Evolutionary conservation across 1,139 yeast genomes (phyloP).

Genomic region (Scheffersomyces cryptocercus): DNA sequence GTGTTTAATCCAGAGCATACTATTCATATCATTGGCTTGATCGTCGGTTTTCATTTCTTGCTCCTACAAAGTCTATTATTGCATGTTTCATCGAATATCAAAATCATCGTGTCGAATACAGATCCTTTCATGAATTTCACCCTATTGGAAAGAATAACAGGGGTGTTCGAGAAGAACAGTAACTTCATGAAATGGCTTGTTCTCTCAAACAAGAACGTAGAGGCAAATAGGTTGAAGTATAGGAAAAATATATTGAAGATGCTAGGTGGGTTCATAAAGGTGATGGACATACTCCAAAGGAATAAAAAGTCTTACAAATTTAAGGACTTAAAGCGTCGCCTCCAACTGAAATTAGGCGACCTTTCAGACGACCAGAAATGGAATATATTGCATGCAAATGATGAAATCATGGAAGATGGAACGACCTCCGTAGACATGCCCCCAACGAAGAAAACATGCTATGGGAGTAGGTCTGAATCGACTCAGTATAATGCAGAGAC

Average conservation of each 20-base stretch:
- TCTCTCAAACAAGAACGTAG: conserved; percentile 8
- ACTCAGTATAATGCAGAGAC: too few relatives aligned
- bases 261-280: conserved; percentile 24
- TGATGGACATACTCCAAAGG: conserved; percentile 12
- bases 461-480: too few relatives aligned
- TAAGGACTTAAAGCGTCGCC: conserved; percentile 4
- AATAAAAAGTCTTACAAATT: conserved; percentile 2
- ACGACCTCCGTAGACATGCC: too few relatives aligned
- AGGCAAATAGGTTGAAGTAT: conserved; percentile 11
- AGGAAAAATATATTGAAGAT: conserved; percentile 22
- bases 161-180: conserved; percentile 20
- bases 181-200: conserved; percentile 27
- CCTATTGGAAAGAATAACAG: conserved; percentile 15
- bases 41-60: conserved; percentile 35
- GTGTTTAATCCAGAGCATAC: background rate
- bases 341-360: conserved; percentile 9
- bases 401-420: too few relatives aligned
- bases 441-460: too few relatives aligned
- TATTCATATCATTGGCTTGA: conserved; percentile 6
- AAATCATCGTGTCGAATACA: conserved; percentile 9
- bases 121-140: conserved; percentile 11
- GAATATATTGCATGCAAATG: too few relatives aligned
- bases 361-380: background rate
- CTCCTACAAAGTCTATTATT: conserved; percentile 33
- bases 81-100: conserved; percentile 20